These are phyloP conservation scores for Diplogelasinospora grovesii DNA, from an alignment of 495 filamentous ascomycete genomes.

Conservation along the genomic window DNA sequence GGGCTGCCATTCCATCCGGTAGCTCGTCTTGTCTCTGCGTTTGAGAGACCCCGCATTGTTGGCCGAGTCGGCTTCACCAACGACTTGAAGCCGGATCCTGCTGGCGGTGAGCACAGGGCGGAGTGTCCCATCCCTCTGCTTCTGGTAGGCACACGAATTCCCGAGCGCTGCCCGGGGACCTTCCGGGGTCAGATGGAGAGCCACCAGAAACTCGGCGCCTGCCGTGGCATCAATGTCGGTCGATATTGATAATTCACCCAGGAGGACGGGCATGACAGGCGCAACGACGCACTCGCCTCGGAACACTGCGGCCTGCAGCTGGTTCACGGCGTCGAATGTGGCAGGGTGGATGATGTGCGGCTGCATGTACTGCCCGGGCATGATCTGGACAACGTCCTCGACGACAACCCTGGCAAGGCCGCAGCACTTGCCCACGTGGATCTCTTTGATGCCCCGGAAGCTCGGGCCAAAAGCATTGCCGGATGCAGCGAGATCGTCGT, in stretches of 20 bases:
- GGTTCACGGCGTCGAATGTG: conserved; percentile 17
- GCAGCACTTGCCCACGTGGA: conserved; percentile 3
- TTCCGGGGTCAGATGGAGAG: not conserved
- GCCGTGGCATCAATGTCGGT: conserved; percentile 7
- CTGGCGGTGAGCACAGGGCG: conserved; percentile 1
- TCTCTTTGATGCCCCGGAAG: conserved; percentile 17
- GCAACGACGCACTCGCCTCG: conserved; percentile 6
- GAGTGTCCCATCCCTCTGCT: not conserved
- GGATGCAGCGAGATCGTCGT: not conserved
- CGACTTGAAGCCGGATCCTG: not conserved
- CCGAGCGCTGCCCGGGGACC: not conserved
- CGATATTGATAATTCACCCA: conserved; percentile 14
- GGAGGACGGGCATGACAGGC: conserved; percentile 11
- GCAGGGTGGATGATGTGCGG: conserved; percentile 17
- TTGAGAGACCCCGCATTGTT: no score
- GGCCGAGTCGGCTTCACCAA: conserved; percentile 1
- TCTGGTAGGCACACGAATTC: conserved; percentile 3
- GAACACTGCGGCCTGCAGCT: conserved; percentile 6
- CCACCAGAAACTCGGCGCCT: conserved; percentile 4
- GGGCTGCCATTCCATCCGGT: conserved; percentile 1
- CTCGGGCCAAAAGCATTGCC: conserved; percentile 20
- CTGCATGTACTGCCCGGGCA: conserved; percentile 12
- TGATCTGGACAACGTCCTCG: conserved; percentile 16
- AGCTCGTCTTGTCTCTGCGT: not conserved
- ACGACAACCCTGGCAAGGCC: conserved; percentile 9